A percentile compares a stretch with the other conserved stretches of the same genome.
phyloP scores from a whole-genome alignment of 2,329 filamentous ascomycete species.

The Drechslera avenae region DNA sequence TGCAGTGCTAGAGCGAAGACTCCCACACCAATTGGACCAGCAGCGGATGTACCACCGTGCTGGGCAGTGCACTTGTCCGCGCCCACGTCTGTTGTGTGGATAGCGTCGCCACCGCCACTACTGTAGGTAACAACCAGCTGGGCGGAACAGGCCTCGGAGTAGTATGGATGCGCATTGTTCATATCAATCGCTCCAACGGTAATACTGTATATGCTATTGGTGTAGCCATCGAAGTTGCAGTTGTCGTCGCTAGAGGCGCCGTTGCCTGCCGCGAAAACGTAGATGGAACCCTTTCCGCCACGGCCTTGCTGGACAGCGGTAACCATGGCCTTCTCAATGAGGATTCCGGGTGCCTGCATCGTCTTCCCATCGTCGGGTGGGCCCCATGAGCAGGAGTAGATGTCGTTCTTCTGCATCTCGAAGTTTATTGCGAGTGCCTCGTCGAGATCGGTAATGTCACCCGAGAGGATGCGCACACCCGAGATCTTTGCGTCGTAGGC shows the following conservation, averaged over 20 bases:
- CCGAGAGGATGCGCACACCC: conserved; percentile 90
- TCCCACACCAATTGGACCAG: conserved; percentile 88
- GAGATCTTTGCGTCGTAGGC: conserved; percentile 91
- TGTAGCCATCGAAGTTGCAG: conserved; percentile 99
- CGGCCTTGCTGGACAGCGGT: conserved; percentile 90
- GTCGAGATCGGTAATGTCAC: conserved; percentile 87
- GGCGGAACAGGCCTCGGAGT: conserved; percentile 94
- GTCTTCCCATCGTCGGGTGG: conserved; percentile 90
- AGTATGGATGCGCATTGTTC: conserved; percentile 87
- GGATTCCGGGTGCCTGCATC: conserved; percentile 90
- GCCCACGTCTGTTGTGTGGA: conserved; percentile 96
- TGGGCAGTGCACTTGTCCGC: conserved; percentile 74
- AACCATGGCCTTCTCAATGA: conserved; percentile 89
- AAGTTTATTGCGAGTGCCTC: conserved; percentile 94
- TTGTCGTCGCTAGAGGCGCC: conserved; percentile 87
- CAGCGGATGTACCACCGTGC: conserved; percentile 96
- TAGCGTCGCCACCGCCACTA: conserved; percentile 84
- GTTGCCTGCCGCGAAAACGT: conserved; percentile 96
- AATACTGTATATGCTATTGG: conserved; percentile 98
- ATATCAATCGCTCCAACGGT: conserved; percentile 92
- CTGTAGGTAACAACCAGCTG: conserved; percentile 96
- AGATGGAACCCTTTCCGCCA: conserved; percentile 82
- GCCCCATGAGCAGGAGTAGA: conserved; percentile 99
- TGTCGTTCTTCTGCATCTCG: conserved; percentile 87
- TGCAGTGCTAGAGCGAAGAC: conserved; percentile 88